Conservation (phyloP, 2,329 filamentous ascomycete genomes). For the Chlorencoelia australis region DNA sequence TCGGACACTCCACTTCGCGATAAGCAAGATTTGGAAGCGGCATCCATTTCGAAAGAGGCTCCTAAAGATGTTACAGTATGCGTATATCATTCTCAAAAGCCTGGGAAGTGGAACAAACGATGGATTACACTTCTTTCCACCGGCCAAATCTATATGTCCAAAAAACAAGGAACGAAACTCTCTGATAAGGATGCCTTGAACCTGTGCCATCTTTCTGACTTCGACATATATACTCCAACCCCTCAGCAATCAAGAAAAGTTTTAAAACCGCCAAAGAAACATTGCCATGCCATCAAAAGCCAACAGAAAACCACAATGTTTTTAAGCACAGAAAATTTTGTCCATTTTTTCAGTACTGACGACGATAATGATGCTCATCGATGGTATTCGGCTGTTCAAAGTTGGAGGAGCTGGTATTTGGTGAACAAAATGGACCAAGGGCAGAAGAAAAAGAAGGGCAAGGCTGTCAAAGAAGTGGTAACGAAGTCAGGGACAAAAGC, state of each 20-base stretch:
- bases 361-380: constrained; percentile 55
- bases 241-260: constrained; percentile 55
- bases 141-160: constrained; percentile 63
- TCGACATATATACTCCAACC: constrained; percentile 78
- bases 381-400: constrained; percentile 64
- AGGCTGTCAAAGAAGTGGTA: constrained; percentile 14
- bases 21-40: constrained; percentile 49
- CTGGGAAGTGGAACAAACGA: constrained; percentile 82
- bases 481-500: constrained; percentile 23
- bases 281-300: constrained; percentile 83
- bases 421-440: constrained; percentile 52
- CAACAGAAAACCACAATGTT: constrained; percentile 85
- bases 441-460: constrained; percentile 22
- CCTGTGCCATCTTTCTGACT: constrained; percentile 81
- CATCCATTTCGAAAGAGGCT: constrained; percentile 50
- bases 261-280: constrained; percentile 74
- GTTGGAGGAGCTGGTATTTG: constrained; percentile 88
- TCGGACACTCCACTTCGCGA: constrained; percentile 44
- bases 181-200: constrained; percentile 56
- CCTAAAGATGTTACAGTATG: constrained; percentile 59
- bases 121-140: constrained; percentile 63
- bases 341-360: constrained; percentile 83
- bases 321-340: constrained; percentile 70
- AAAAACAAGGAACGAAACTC: constrained; percentile 51
- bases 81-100: constrained; percentile 71